phyloP scores from a whole-genome alignment of 768 basidiomycete species.

The Amanita jacksonii region DNA sequence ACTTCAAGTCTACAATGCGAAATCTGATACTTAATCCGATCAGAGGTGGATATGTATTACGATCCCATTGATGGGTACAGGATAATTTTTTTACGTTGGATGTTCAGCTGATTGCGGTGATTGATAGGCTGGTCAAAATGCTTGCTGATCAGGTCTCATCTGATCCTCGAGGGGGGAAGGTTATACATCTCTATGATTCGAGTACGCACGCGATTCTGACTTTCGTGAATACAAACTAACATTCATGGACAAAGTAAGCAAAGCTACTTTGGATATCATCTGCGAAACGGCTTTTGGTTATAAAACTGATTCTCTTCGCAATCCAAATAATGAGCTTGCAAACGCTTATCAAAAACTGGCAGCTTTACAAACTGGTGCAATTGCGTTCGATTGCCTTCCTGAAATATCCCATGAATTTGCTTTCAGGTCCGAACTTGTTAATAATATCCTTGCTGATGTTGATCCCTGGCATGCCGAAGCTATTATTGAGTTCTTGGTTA shows the following conservation, averaged over 20 bases:
- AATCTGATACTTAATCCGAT: neutral
- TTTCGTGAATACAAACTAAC: neutral
- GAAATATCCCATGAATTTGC: too few species aligned
- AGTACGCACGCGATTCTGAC: conserved; percentile 21
- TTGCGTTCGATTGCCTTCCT: too few species aligned
- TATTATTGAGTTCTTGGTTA: conserved; percentile 26
- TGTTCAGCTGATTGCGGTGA: too few species aligned
- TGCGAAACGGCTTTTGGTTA: conserved; percentile 43
- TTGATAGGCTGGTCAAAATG: too few species aligned
- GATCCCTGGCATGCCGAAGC: conserved; percentile 25
- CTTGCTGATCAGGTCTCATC: neutral
- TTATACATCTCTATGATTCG: conserved; percentile 33
- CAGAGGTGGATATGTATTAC: conserved; percentile 44
- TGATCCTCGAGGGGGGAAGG: conserved; percentile 13
- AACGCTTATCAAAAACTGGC: conserved; percentile 36
- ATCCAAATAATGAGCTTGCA: conserved; percentile 38
- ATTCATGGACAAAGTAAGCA: conserved; percentile 27
- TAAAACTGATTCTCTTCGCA: conserved; percentile 31
- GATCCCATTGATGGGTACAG: conserved; percentile 32
- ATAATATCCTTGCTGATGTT: conserved; percentile 24
- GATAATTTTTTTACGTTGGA: conserved; percentile 2
- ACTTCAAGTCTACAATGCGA: neutral
- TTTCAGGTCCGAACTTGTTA: conserved; percentile 23
- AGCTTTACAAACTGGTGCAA: conserved; percentile 30
- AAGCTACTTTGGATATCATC: conserved; percentile 44